Conservation (phyloP, 176 grass and related monocot genomes). For the Pontederia paniculata region DNA sequence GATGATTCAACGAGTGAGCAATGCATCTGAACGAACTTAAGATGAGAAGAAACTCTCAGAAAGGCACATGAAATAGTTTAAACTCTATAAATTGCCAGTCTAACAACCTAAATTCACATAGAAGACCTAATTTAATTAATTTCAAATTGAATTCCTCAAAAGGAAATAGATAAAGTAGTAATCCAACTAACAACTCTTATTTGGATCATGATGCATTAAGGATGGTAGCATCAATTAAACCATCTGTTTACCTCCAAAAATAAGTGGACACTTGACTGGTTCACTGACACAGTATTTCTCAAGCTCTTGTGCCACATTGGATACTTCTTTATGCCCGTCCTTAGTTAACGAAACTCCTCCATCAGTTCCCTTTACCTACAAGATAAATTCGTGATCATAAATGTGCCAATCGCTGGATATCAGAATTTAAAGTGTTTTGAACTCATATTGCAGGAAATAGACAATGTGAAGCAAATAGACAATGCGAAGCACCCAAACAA, state of each 20-base stretch:
- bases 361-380: conserved; percentile 79
- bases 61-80: no score
- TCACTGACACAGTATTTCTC: conserved; percentile 60
- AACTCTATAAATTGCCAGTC: not conserved
- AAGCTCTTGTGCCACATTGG: conserved; percentile 42
- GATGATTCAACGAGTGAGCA: not conserved
- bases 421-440: not conserved
- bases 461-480: not conserved
- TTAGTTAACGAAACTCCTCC: conserved; percentile 42
- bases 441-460: not conserved
- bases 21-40: not conserved
- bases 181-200: not conserved
- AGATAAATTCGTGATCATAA: not conserved
- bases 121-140: not conserved
- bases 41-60: not conserved
- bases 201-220: not conserved
- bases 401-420: not conserved
- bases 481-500: not conserved
- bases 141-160: not conserved
- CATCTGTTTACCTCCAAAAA: conserved; percentile 58
- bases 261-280: conserved; percentile 64
- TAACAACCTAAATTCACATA: not conserved
- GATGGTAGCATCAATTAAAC: not conserved
- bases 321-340: conserved; percentile 57
- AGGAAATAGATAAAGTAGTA: not conserved